phyloP scores from a whole-genome alignment of 1,139 yeast species.

The Yamadazyma blattariae region DNA sequence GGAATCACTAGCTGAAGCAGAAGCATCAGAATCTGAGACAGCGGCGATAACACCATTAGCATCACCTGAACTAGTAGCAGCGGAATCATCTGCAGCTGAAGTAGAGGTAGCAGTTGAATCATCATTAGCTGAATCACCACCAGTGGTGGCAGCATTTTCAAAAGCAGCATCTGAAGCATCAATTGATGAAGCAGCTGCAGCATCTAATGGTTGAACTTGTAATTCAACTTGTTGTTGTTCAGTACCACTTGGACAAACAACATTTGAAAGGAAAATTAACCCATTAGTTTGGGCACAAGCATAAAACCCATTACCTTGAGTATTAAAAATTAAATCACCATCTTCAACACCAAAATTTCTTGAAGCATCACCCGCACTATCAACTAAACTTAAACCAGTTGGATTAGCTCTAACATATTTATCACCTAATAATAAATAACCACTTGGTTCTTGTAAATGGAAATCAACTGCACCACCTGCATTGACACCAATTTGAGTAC shows the following conservation, averaged over 20 bases:
- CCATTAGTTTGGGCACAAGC: constrained; percentile 20
- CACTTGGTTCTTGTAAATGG: constrained; percentile 29
- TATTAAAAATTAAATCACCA: constrained; percentile 23
- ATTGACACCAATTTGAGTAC: constrained; percentile 16
- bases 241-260: constrained; percentile 9
- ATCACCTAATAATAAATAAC: constrained; percentile 21
- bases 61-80: neutral
- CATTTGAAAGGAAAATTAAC: constrained; percentile 6
- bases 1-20: constrained; percentile 4
- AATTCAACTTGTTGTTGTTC: constrained; percentile 7
- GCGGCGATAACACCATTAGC: constrained; percentile 3
- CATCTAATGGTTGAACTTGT: constrained; percentile 2
- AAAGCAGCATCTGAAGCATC: constrained; percentile 1
- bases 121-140: constrained; percentile 2
- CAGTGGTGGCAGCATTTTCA: constrained; percentile 4
- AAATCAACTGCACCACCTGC: constrained; percentile 20
- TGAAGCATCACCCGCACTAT: constrained; percentile 17
- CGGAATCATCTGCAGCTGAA: constrained; percentile 2
- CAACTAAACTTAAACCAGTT: constrained; percentile 10
- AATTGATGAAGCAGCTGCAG: neutral
- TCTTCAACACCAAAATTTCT: constrained; percentile 27
- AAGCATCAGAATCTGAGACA: neutral
- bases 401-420: constrained; percentile 17
- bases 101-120: constrained; percentile 1
- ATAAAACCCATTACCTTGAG: constrained; percentile 19